These are phyloP conservation scores for Mitragyna speciosa DNA, from an alignment of 257 asterid genomes.

Conservation along the genomic window DNA sequence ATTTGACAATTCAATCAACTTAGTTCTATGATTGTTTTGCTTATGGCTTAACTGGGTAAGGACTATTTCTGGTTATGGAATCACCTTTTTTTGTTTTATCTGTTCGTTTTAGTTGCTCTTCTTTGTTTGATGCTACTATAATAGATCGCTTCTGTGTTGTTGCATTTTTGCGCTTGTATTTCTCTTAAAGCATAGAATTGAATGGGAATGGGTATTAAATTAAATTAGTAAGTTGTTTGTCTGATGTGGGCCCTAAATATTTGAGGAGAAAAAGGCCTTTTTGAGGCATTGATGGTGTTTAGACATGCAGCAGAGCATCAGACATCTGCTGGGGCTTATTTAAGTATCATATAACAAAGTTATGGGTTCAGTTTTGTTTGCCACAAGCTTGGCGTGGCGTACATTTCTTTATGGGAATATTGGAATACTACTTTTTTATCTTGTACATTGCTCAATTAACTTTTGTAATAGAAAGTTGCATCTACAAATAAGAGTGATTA, in stretches of 20 bases:
- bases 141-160: not conserved
- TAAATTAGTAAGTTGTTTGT: not conserved
- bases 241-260: slow-evolving; percentile 5
- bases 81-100: not conserved
- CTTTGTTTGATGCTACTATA: not conserved
- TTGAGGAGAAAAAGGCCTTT: slow-evolving; percentile 6
- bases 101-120: slow-evolving; percentile 1
- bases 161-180: too few relatives aligned
- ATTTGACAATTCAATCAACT: not conserved
- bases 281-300: slow-evolving; percentile 13
- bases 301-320: slow-evolving; percentile 9
- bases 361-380: slow-evolving; percentile 17
- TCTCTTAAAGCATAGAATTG: not conserved
- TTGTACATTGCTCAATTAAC: not conserved
- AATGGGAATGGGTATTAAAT: too few relatives aligned
- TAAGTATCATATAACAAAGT: not conserved
- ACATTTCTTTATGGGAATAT: slow-evolving; percentile 10
- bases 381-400: slow-evolving; percentile 23
- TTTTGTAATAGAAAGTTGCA: not conserved
- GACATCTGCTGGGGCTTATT: slow-evolving; percentile 10
- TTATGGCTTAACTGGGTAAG: not conserved
- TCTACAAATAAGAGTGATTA: not conserved
- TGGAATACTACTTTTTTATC: slow-evolving; percentile 8
- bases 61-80: not conserved
- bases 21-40: not conserved